A percentile compares a stretch with the other conserved stretches of the same genome.
These are phyloP conservation scores for Starmerella riodocensis DNA, from an alignment of 805 yeast species.

Conservation along the genomic window DNA sequence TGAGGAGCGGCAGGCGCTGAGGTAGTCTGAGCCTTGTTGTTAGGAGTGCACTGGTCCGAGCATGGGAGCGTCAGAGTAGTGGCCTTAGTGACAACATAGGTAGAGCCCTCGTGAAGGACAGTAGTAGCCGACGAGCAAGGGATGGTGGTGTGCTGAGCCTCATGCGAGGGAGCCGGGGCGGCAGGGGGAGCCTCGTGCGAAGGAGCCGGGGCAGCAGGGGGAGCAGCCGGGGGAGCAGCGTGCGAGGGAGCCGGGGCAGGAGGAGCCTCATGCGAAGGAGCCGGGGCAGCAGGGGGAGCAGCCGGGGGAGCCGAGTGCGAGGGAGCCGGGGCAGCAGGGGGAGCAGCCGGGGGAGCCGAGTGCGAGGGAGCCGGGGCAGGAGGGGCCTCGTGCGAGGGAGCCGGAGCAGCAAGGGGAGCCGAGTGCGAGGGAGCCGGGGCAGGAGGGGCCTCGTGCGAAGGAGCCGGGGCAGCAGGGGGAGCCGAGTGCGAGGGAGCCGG, in stretches of 20 bases:
- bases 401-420: slow-evolving; percentile 1
- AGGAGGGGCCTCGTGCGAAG: background rate
- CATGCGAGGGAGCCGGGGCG: background rate
- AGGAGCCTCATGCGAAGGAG: background rate
- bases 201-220: too few relatives aligned
- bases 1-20: slow-evolving; percentile 1
- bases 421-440: too few relatives aligned
- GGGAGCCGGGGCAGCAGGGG: slow-evolving; percentile 22
- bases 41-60: too few relatives aligned
- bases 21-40: too few relatives aligned
- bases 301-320: slow-evolving; percentile 40
- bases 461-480: slow-evolving; percentile 1
- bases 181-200: background rate
- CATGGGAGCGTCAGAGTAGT: background rate
- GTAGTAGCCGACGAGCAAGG: background rate
- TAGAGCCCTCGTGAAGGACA: background rate
- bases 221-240: background rate
- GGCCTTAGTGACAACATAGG: background rate
- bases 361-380: too few relatives aligned
- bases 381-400: too few relatives aligned
- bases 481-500: background rate
- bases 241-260: background rate
- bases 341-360: too few relatives aligned
- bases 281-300: slow-evolving; percentile 43
- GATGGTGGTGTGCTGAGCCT: background rate